Conservation (phyloP, 1,139 yeast genomes). For the Debaryomycetaceae sp. region DNA sequence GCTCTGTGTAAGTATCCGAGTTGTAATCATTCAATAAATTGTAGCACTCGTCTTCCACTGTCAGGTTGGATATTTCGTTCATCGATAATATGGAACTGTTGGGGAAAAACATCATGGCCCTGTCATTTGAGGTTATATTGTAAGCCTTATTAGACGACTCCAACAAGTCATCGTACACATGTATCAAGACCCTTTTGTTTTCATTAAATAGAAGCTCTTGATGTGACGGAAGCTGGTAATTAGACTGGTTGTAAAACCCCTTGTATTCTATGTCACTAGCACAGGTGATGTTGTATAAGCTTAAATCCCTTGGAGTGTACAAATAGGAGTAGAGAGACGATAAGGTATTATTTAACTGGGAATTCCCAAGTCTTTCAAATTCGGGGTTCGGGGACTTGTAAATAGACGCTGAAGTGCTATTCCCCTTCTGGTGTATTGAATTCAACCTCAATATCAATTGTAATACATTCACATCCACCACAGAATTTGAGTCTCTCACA, state of each 20-base stretch:
- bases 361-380: constrained; percentile 20
- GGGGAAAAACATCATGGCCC: constrained; percentile 17
- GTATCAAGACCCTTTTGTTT: constrained; percentile 40
- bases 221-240: constrained; percentile 35
- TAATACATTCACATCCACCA: constrained; percentile 53
- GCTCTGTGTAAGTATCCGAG: constrained; percentile 9
- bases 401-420: background rate
- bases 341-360: constrained; percentile 25
- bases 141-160: constrained; percentile 14
- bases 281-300: constrained; percentile 4
- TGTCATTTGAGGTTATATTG: constrained; percentile 19
- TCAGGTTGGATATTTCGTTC: constrained; percentile 7
- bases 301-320: constrained; percentile 27
- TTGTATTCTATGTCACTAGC: background rate
- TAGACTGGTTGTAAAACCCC: constrained; percentile 21
- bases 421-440: constrained; percentile 22
- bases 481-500: constrained; percentile 50
- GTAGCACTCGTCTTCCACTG: constrained; percentile 9
- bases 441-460: constrained; percentile 49
- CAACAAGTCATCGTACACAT: constrained; percentile 25
- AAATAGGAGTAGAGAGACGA: constrained; percentile 16
- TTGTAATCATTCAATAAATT: constrained; percentile 2
- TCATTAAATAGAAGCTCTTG: constrained; percentile 39
- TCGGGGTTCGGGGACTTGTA: background rate
- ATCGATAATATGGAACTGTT: constrained; percentile 13